Evolutionary conservation across 2,329 filamentous ascomycete species (phyloP).

Genomic region (Fusarium ambrosium): DNA sequence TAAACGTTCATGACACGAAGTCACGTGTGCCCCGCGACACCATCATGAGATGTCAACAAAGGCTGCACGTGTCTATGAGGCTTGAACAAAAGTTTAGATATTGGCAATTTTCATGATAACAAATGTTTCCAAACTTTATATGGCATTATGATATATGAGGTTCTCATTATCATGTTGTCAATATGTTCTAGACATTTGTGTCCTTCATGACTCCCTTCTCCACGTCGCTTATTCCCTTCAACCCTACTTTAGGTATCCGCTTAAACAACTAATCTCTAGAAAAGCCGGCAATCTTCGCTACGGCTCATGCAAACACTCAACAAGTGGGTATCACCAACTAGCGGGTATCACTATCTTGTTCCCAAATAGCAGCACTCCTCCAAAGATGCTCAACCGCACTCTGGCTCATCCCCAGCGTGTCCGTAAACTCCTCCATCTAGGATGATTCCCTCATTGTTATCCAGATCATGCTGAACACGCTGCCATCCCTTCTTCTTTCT

Average conservation of each 20-base stretch:
- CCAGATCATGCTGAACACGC: conserved; percentile 71
- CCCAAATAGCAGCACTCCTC: not conserved
- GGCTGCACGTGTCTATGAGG: not conserved
- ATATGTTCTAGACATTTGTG: not conserved
- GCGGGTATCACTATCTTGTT: conserved; percentile 8
- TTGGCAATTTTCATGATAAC: not conserved
- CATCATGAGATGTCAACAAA: conserved; percentile 4
- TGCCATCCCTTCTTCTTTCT: conserved; percentile 65
- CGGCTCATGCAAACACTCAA: not conserved
- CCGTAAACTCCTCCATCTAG: conserved; percentile 69
- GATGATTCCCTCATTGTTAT: conserved; percentile 71
- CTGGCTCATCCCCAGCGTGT: conserved; percentile 55
- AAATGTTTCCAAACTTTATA: not conserved
- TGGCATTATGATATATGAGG: not conserved
- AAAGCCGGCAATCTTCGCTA: not conserved
- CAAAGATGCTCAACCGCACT: conserved; percentile 47
- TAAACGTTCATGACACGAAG: conserved; percentile 51
- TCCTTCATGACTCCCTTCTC: not conserved
- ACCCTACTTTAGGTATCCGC: not conserved
- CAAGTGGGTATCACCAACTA: not conserved
- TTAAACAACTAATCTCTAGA: not conserved
- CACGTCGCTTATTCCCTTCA: not conserved
- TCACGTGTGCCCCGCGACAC: conserved; percentile 48
- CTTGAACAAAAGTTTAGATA: not conserved
- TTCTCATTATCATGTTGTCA: not conserved